Evolutionary conservation across 164 flowering plant genomes (phyloP).

Genomic region (Kalanchoe fedtschenkoi): DNA sequence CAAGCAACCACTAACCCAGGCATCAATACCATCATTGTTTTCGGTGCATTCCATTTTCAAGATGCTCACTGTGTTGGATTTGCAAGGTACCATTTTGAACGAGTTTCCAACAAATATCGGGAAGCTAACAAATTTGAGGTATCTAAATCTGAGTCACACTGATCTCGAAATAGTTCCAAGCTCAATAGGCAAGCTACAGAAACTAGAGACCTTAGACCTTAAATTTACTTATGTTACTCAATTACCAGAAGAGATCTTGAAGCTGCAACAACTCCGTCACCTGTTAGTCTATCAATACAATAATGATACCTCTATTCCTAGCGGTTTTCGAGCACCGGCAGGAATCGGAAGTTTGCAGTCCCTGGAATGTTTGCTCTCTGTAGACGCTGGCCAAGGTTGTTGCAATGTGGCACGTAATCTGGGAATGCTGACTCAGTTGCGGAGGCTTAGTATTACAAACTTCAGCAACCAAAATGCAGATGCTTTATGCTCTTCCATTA

Average conservation of each 20-base stretch:
- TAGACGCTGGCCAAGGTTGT: conserved; percentile 5
- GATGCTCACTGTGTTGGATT: conserved; percentile 18
- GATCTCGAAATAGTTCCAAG: conserved; percentile 17
- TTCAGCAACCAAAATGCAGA: conserved; percentile 7
- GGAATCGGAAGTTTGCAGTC: conserved; percentile 10
- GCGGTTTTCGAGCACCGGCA: conserved; percentile 6
- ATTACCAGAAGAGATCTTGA: conserved; percentile 17
- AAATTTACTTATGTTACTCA: conserved; percentile 12
- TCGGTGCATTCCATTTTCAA: conserved; percentile 6
- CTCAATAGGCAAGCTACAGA: conserved; percentile 17
- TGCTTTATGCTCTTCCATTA: conserved; percentile 8
- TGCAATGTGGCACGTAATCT: conserved; percentile 1
- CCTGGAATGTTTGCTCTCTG: conserved; percentile 9
- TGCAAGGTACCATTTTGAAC: conserved; percentile 11
- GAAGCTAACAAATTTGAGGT: conserved; percentile 13
- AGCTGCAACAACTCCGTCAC: conserved; percentile 12
- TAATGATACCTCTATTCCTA: neutral
- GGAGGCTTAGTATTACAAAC: conserved; percentile 8
- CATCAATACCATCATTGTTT: neutral
- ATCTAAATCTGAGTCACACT: conserved; percentile 17
- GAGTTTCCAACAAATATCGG: conserved; percentile 15
- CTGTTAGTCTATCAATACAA: conserved; percentile 2
- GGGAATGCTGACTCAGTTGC: conserved; percentile 8
- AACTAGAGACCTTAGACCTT: conserved; percentile 23
- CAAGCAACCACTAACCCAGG: neutral